These are phyloP conservation scores for Isatis tinctoria DNA, from an alignment of 345 rosid species.

Conservation along the genomic window DNA sequence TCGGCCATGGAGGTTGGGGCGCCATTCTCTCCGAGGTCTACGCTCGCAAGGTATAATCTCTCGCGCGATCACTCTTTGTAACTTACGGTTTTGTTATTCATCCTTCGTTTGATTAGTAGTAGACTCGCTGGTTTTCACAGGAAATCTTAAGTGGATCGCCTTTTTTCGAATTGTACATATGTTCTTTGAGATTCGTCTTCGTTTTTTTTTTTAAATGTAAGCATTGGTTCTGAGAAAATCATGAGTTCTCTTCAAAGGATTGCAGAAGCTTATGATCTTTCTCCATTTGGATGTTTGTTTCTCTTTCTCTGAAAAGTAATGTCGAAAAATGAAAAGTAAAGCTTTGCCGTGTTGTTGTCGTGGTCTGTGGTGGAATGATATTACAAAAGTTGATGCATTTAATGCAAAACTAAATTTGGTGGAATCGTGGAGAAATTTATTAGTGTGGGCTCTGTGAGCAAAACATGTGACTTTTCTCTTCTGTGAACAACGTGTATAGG, in stretches of 20 bases:
- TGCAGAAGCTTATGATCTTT: not conserved
- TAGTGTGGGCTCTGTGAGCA: not conserved
- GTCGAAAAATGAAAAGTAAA: not conserved
- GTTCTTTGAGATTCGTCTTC: not conserved
- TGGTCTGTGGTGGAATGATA: not conserved
- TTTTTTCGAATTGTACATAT: not conserved
- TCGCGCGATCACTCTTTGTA: not conserved
- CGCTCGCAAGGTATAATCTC: slow-evolving; percentile 68
- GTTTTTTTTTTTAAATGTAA: not conserved
- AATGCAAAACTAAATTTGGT: not conserved
- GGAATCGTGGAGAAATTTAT: not conserved
- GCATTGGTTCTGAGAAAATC: not conserved
- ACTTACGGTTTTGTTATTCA: not conserved
- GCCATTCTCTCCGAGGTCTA: slow-evolving; percentile 83
- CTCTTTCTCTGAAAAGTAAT: not conserved
- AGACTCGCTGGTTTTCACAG: not conserved
- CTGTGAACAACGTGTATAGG: slow-evolving; percentile 41
- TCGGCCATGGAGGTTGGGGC: slow-evolving; percentile 93
- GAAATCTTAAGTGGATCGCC: not conserved
- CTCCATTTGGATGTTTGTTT: slow-evolving; percentile 3
- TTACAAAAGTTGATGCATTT: not conserved
- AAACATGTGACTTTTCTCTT: slow-evolving; percentile 3
- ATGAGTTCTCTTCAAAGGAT: not conserved
- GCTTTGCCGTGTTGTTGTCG: not conserved
- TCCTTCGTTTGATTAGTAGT: not conserved